phyloP scores from a whole-genome alignment of 2,329 filamentous ascomycete species.

The Cercospora citrullina region DNA sequence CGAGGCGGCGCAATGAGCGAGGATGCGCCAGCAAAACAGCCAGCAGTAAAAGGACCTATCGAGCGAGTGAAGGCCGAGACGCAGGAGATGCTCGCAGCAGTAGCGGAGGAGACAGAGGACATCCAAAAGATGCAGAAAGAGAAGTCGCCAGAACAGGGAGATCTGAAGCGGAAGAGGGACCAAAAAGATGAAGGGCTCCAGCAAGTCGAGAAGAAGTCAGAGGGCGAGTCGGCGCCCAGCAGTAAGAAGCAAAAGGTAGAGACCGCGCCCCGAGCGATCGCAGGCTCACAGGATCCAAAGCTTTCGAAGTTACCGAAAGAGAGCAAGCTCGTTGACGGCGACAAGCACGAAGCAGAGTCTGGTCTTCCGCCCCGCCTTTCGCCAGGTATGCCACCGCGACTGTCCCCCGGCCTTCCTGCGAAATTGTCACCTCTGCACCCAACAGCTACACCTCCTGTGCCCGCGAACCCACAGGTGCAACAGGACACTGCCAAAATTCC shows the following conservation, averaged over 20 bases:
- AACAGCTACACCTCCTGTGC: not conserved
- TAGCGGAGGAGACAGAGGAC: constrained; percentile 28
- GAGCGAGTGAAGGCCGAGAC: constrained; percentile 38
- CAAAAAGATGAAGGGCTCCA: not conserved
- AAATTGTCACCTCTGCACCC: constrained; percentile 26
- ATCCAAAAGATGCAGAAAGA: constrained; percentile 20
- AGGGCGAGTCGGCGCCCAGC: constrained; percentile 1
- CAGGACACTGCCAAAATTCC: not conserved
- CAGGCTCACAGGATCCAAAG: not conserved
- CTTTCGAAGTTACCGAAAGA: not conserved
- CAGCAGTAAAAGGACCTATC: constrained; percentile 37
- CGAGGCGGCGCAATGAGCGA: constrained; percentile 18
- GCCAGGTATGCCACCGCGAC: constrained; percentile 23
- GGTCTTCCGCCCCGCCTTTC: constrained; percentile 25
- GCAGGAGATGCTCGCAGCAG: constrained; percentile 35
- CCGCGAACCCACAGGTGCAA: not conserved
- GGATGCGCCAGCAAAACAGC: constrained; percentile 30
- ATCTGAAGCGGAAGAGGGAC: constrained; percentile 35
- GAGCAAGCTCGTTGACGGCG: constrained; percentile 3
- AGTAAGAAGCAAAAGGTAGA: constrained; percentile 20
- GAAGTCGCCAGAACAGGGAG: constrained; percentile 22
- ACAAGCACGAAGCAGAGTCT: constrained; percentile 10
- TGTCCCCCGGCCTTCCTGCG: constrained; percentile 26
- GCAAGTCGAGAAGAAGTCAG: constrained; percentile 9
- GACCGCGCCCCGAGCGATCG: constrained; percentile 6